Evolutionary conservation across 768 basidiomycete genomes (phyloP), one percentile per base, ranked within the genome.

Genomic region (Pleurotus tuoliensis): DNA sequence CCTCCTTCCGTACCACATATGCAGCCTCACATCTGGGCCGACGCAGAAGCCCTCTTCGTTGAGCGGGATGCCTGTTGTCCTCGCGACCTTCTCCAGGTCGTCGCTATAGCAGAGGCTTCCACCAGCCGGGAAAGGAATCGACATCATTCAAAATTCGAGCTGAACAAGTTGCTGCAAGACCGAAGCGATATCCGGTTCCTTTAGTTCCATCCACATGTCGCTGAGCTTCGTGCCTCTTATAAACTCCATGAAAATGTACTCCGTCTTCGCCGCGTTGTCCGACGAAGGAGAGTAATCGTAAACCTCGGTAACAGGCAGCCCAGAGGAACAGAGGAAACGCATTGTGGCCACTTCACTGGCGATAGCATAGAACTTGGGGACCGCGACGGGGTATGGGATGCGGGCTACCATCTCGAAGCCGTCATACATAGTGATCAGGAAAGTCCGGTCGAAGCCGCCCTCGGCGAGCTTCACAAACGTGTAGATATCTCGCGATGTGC

Each of bases 1-100:
- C 57, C 80, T 77, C 66, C 76, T 74, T 1, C 80, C 78, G 62
- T 67, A 77, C 80, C 80, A 83, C 66, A 81, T n/a, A 63, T 25
- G 62, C 59, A 76, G 45, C 2, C 71, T 73, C 7, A 65, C 61
- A 69, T 81, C 81, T 64, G 74, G 76, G 64, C 77, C 76, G 55
- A 79, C 61, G 59, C 73, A 77, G 71, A 80, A 79, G 52, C 62
- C 69, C 67, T 72, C 56, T 67, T 73, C 72, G 50, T 73, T 57
- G 40, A 74, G 68, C 50, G 72, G 60, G 49, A 81, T 68, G 62
- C 67, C 74, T 58, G 60, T 40, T 58, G 56, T 64, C 66, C 63
- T 63, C 11, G 70, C 63, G 16, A 70, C 62, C 56, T 74, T 76
- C 66, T 74, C 67, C 67, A 82, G 55, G 70, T 82, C 80, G 11